Percentiles rank a stretch among this genome's conserved stretches.
These are phyloP conservation scores for Suhomyces canberraensis DNA, from an alignment of 805 yeast species.

Conservation along the genomic window DNA sequence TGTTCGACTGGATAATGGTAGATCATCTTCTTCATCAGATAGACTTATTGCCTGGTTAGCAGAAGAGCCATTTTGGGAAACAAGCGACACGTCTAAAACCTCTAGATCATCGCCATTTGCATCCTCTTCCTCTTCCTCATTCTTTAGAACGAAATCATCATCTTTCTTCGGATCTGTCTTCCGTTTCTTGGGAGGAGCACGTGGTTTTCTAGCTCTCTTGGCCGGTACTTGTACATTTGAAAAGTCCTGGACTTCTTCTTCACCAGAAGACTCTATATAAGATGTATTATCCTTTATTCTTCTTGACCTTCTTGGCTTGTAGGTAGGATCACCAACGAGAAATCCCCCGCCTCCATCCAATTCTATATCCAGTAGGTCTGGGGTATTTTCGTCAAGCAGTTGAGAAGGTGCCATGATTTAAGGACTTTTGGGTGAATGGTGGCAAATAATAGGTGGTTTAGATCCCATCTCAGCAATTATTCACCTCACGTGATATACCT, in stretches of 20 bases:
- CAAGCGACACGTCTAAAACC: conserved; percentile 18
- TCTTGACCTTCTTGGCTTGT: conserved; percentile 16
- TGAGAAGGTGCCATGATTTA: conserved; percentile 9
- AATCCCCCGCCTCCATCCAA: conserved; percentile 36
- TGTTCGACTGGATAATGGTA: conserved; percentile 11
- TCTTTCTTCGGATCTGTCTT: conserved; percentile 12
- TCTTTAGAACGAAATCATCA: conserved; percentile 12
- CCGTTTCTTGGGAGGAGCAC: conserved; percentile 6
- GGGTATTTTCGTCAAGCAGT: too few species aligned
- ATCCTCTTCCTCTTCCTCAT: conserved; percentile 8
- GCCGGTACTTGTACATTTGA: conserved; percentile 8
- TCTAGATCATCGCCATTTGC: conserved; percentile 21
- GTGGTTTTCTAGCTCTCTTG: conserved; percentile 10
- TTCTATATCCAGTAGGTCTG: too few species aligned
- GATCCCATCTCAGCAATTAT: neutral
- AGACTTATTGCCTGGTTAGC: conserved; percentile 23
- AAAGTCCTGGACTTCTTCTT: conserved; percentile 12
- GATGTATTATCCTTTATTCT: conserved; percentile 11
- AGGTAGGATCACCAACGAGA: conserved; percentile 35
- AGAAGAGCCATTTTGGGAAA: conserved; percentile 21
- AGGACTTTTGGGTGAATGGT: too few species aligned
- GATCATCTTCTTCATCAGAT: conserved; percentile 25
- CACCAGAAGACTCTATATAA: conserved; percentile 26
- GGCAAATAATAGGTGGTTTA: neutral
- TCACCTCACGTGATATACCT: neutral